Evolutionary conservation across 768 basidiomycete species (phyloP).

Genomic region (Tricholoma furcatifolium): DNA sequence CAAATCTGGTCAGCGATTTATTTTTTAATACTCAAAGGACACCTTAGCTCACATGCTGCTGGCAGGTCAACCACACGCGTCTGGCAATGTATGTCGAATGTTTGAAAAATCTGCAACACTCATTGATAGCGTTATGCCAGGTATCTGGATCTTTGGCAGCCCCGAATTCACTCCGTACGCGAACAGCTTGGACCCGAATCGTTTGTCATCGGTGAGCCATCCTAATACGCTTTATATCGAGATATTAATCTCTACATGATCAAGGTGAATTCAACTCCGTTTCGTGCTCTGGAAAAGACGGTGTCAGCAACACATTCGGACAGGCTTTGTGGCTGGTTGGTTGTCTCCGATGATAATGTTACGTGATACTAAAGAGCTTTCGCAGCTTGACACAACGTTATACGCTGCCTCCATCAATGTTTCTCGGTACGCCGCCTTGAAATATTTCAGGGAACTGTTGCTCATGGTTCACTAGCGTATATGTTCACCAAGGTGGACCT

Average conservation of each 20-base stretch:
- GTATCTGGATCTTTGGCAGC: conserved; percentile 57
- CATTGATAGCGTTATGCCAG: conserved; percentile 23
- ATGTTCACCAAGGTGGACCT: conserved; percentile 56
- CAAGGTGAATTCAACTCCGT: conserved; percentile 57
- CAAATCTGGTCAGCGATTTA: conserved; percentile 38
- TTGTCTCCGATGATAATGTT: not conserved
- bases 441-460: not conserved
- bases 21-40: not conserved
- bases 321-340: conserved; percentile 51
- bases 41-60: not conserved
- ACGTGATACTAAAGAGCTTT: not conserved
- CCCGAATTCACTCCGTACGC: conserved; percentile 46
- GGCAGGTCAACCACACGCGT: conserved; percentile 52
- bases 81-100: conserved; percentile 37
- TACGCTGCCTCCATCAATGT: conserved; percentile 51
- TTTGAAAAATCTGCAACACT: not conserved
- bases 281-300: conserved; percentile 48
- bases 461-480: conserved; percentile 32
- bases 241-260: not conserved
- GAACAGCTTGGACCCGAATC: conserved; percentile 45
- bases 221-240: not conserved
- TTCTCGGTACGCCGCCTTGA: conserved; percentile 34
- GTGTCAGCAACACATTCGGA: conserved; percentile 54
- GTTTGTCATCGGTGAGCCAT: conserved; percentile 43
- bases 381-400: conserved; percentile 42